These are phyloP conservation scores for Melanogaster broomeanus DNA, from an alignment of 768 basidiomycete genomes.

Conservation along the genomic window DNA sequence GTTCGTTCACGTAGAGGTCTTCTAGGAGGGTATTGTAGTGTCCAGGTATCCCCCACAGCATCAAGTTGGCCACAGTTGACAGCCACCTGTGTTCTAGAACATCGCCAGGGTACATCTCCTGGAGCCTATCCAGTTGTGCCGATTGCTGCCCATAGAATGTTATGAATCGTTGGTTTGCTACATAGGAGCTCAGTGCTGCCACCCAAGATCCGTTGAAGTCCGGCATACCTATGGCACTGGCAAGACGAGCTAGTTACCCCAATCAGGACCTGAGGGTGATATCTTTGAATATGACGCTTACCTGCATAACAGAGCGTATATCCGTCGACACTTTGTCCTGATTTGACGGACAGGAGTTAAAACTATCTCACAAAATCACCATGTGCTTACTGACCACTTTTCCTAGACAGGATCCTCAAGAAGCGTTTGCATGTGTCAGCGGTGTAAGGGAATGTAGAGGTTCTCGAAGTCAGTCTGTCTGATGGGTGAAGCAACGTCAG, in stretches of 20 bases:
- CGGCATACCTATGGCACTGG: conserved; percentile 47
- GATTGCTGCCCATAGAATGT: conserved; percentile 59
- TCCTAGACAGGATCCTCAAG: conserved; percentile 46
- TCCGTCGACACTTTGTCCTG: conserved; percentile 42
- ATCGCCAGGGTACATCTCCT: conserved; percentile 46
- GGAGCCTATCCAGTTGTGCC: conserved; percentile 55
- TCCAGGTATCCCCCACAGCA: conserved; percentile 51
- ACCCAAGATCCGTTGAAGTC: background rate
- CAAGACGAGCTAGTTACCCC: conserved; percentile 44
- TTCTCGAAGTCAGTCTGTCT: conserved; percentile 62
- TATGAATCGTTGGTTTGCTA: conserved; percentile 52
- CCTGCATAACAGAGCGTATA: conserved; percentile 46
- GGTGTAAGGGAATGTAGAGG: conserved; percentile 62
- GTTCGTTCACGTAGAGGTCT: conserved; percentile 52
- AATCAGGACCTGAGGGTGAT: conserved; percentile 3
- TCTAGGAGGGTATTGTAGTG: conserved; percentile 45
- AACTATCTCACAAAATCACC: background rate
- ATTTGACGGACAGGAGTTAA: background rate
- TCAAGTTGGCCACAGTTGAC: conserved; percentile 33
- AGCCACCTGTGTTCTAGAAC: conserved; percentile 37
- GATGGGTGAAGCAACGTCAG: conserved; percentile 11
- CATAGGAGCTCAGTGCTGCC: background rate
- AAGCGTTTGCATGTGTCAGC: conserved; percentile 49
- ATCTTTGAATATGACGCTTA: conserved; percentile 19
- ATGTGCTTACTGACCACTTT: conserved; percentile 38